Evolutionary conservation across 2,329 filamentous ascomycete species (phyloP), one percentile per base, ranked within the genome.

Genomic region (Diaporthe sp.): DNA sequence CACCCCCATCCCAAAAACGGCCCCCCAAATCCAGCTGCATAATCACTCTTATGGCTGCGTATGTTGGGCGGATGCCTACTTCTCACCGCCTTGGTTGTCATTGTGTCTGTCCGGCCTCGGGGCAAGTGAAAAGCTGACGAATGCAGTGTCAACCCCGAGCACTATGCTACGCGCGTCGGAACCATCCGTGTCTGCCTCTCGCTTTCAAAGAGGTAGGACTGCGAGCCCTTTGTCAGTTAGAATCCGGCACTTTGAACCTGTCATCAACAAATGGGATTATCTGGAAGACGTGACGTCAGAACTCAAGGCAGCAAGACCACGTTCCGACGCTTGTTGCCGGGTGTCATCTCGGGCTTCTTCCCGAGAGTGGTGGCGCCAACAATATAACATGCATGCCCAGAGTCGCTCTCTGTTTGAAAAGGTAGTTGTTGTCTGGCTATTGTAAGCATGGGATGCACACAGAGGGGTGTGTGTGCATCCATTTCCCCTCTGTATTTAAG

Each of bases 41-140:
- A 47, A 30, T 47, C 30, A 35, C 19, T 38, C n/a, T 30, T 12
- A 15, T 28, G 45, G 42, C 45, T 67, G 45, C 30, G 28, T 30
- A 52, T 17, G 22, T n/a, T 50, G n/a, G 13, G 30, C 45, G 22
- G 45, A 38, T 38, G 22, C 61, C 61, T 67, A 35, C 28, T 50
- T 52, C 61, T 67, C 61, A 67, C 61, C 61, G 61, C 61, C 30
- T 52, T 67, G 22, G n/a, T 35, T 38, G 61, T n/a, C 7, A 35
- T 7, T 25, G 22, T 10, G 38, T 38, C 42, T 38, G 15, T 67
- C 45, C 45, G 61, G 45, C 30, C 61, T 52, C 45, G 30, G 61
- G 25, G 61, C 15, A 25, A 35, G 30, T 52, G 13, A 67, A 6
- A 7, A 35, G 45, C 61, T 52, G 61, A 52, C 30, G 19, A 67